These are phyloP conservation scores for Metschnikowia borealis DNA, from an alignment of 805 yeast species.

Conservation along the genomic window DNA sequence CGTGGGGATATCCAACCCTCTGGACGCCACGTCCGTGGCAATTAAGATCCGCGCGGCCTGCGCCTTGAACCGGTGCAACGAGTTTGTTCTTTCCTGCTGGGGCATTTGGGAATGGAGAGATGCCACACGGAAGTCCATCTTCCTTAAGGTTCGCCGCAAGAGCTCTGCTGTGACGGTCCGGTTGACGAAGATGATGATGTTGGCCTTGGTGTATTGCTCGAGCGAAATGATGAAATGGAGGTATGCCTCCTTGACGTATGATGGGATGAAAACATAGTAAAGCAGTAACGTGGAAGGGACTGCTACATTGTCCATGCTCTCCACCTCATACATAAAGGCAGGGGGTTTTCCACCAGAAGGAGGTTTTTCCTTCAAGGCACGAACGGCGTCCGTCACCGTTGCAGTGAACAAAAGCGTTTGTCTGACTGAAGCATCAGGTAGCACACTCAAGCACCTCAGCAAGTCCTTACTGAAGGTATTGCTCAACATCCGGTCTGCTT, in stretches of 20 bases:
- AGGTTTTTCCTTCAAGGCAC: slow-evolving; percentile 66
- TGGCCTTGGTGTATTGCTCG: slow-evolving; percentile 58
- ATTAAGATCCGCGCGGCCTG: slow-evolving; percentile 89
- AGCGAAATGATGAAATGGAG: slow-evolving; percentile 63
- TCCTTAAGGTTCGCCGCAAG: slow-evolving; percentile 68
- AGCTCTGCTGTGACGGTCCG: slow-evolving; percentile 88
- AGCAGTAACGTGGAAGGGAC: slow-evolving; percentile 71
- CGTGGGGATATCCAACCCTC: slow-evolving; percentile 95
- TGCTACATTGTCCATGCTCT: slow-evolving; percentile 67
- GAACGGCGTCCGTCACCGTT: slow-evolving; percentile 89
- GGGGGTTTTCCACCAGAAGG: slow-evolving; percentile 51
- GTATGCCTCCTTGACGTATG: slow-evolving; percentile 86
- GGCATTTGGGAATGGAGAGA: slow-evolving; percentile 94
- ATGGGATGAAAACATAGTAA: slow-evolving; percentile 73
- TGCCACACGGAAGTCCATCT: slow-evolving; percentile 75
- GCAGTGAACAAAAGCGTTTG: slow-evolving; percentile 94
- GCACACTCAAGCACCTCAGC: slow-evolving; percentile 60
- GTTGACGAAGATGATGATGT: slow-evolving; percentile 87
- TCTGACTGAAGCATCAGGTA: slow-evolving; percentile 69
- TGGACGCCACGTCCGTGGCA: slow-evolving; percentile 95
- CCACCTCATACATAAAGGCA: slow-evolving; percentile 71
- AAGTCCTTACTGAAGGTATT: slow-evolving; percentile 80
- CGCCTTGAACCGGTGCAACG: slow-evolving; percentile 89
- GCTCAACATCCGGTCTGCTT: slow-evolving; percentile 88
- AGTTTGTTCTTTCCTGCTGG: slow-evolving; percentile 84